phyloP scores from a whole-genome alignment of 257 asterid species.

The Jacaranda copaia region DNA sequence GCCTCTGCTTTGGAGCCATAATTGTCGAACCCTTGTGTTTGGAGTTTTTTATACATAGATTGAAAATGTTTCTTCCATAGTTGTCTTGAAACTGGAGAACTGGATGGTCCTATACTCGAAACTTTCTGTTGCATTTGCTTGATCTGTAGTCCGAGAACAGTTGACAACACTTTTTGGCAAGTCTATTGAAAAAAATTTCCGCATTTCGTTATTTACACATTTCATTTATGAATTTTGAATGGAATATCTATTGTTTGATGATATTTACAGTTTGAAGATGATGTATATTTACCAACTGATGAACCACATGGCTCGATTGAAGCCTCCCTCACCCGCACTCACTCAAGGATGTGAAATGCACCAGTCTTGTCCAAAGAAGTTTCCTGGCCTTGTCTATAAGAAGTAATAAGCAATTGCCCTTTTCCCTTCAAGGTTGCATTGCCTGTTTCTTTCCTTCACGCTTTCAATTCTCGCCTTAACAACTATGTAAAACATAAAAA shows the following conservation, averaged over 20 bases:
- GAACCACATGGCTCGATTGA: conserved; percentile 97
- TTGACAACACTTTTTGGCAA: no score
- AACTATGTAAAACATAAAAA: not conserved
- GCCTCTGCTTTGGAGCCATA: no score
- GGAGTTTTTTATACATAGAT: not conserved
- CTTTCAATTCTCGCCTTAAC: not conserved
- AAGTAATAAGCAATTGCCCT: conserved; percentile 24
- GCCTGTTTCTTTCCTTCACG: not conserved
- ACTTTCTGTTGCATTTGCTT: no score
- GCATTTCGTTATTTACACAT: no score
- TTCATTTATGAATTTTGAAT: no score
- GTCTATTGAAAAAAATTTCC: no score
- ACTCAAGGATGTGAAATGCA: conserved; percentile 69
- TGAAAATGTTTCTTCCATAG: not conserved
- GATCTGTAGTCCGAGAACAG: no score
- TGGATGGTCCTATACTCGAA: no score
- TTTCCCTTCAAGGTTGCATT: not conserved
- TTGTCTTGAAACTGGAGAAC: not conserved
- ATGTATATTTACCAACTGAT: conserved; percentile 87
- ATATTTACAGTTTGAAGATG: conserved; percentile 80
- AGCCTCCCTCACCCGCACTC: conserved; percentile 80
- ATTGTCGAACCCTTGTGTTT: not conserved
- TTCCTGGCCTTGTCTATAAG: not conserved
- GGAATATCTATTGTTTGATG: conserved; percentile 5
- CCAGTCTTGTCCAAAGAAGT: not conserved